These are phyloP conservation scores for Tylopilus sp. DNA, from an alignment of 768 basidiomycete species.

Conservation along the genomic window DNA sequence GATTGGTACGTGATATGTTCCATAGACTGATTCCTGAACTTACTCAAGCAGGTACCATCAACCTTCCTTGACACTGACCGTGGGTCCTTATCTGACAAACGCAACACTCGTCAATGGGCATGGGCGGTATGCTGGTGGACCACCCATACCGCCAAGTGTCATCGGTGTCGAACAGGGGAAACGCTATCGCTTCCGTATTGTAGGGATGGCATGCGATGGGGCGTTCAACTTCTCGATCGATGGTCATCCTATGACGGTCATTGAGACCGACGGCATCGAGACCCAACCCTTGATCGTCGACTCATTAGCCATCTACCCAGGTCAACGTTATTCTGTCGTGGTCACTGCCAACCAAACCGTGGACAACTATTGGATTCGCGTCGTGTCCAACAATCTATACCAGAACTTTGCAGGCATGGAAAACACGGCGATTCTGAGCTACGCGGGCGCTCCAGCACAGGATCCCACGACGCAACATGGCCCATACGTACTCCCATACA, in stretches of 20 bases:
- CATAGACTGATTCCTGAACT: slow-evolving; percentile 25
- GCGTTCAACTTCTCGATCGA: slow-evolving; percentile 45
- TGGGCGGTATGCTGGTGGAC: slow-evolving; percentile 36
- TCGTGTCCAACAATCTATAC: slow-evolving; percentile 14
- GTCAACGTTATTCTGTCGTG: slow-evolving; percentile 17
- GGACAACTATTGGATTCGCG: slow-evolving; percentile 42
- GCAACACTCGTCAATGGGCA: slow-evolving; percentile 39
- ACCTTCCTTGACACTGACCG: slow-evolving; percentile 10
- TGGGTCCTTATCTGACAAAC: slow-evolving; percentile 23
- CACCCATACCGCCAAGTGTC: slow-evolving; percentile 32
- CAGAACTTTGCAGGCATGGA: slow-evolving; percentile 28
- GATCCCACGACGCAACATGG: slow-evolving; percentile 32
- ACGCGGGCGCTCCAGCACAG: slow-evolving; percentile 33
- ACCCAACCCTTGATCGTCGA: slow-evolving; percentile 40
- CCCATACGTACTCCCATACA: slow-evolving; percentile 24
- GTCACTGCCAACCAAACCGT: slow-evolving; percentile 31
- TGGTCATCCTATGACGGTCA: slow-evolving; percentile 42
- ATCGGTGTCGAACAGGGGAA: slow-evolving; percentile 32
- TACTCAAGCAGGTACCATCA: slow-evolving; percentile 31
- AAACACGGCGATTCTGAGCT: slow-evolving; percentile 43
- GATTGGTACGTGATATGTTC: slow-evolving; percentile 9
- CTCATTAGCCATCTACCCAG: slow-evolving; percentile 42
- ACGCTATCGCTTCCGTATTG: slow-evolving; percentile 38
- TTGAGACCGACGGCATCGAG: slow-evolving; percentile 43
- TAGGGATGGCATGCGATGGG: slow-evolving; percentile 41